Evolutionary conservation across 2,329 filamentous ascomycete species (phyloP).

Genomic region (Fusarium protoensiforme): DNA sequence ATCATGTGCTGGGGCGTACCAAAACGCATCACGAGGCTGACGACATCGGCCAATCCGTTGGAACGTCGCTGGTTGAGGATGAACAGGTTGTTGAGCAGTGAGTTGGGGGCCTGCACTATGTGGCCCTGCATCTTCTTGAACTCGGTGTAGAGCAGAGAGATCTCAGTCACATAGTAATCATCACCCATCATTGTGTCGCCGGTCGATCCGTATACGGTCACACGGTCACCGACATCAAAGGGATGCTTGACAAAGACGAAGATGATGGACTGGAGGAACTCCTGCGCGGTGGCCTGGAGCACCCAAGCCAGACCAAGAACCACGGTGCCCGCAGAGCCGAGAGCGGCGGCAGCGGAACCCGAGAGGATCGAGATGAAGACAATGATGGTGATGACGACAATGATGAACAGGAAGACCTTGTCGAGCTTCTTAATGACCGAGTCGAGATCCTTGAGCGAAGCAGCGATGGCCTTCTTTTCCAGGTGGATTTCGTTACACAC

Average conservation of each 20-base stretch:
- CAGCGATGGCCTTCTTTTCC: slow-evolving; percentile 94
- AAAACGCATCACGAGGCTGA: slow-evolving; percentile 87
- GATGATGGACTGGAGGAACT: slow-evolving; percentile 92
- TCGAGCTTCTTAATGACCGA: slow-evolving; percentile 93
- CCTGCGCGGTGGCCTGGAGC: slow-evolving; percentile 90
- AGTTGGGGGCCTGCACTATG: slow-evolving; percentile 95
- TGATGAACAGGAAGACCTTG: slow-evolving; percentile 88
- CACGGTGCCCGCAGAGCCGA: slow-evolving; percentile 89
- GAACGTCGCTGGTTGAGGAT: slow-evolving; percentile 95
- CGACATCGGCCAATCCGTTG: slow-evolving; percentile 85
- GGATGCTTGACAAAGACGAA: slow-evolving; percentile 98
- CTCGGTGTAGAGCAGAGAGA: slow-evolving; percentile 91
- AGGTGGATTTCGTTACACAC: slow-evolving; percentile 95
- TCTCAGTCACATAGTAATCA: slow-evolving; percentile 96
- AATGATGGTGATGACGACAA: slow-evolving; percentile 81
- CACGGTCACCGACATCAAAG: slow-evolving; percentile 94
- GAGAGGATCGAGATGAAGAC: slow-evolving; percentile 93
- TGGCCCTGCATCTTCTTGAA: slow-evolving; percentile 99
- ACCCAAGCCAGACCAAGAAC: slow-evolving; percentile 94
- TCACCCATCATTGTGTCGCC: slow-evolving; percentile 83
- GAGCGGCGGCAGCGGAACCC: slow-evolving; percentile 85
- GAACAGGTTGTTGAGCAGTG: slow-evolving; percentile 90
- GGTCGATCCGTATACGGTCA: slow-evolving; percentile 91
- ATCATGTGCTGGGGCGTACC: slow-evolving; percentile 87
- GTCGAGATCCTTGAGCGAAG: slow-evolving; percentile 93